Evolutionary conservation across 1,284 basidiomycete species (phyloP), one percentile per base, ranked within the genome.

Genomic region (Omphalotus olearius): DNA sequence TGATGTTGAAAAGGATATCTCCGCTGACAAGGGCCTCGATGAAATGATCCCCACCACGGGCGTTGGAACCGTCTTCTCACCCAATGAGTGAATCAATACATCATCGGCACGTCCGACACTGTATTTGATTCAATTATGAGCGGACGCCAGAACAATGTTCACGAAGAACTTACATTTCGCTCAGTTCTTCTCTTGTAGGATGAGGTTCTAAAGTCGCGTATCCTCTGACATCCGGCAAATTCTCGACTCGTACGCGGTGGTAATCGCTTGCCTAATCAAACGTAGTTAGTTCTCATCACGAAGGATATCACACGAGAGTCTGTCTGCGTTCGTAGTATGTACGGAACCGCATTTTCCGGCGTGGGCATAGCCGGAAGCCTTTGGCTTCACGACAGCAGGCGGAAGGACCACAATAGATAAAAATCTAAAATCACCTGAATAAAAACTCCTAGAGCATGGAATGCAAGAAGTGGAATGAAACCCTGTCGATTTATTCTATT

Each of bases 121-220:
- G 69, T 4, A 61, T 50, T 3, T 64, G n/a, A 60, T 1, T 62
- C 65, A 28, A 72, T 64, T 39, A 69, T 71, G 38, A 33, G 26
- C 23, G 16, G 13, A 45, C 4, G 26, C 10, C 10, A 4, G 38
- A 40, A 65, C 0, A 39, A 5, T n/a, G 6, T 18, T 39, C 18
- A 26, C 28, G n/a, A n/a, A n/a, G 23, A 1, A 25, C 48, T 42
- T 52, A 76, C 75, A 75, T 57, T 57, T 64, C 72, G 63, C 53
- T 66, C 2, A 66, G 17, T 9, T 43, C 30, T 2, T 56, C 58
- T 1, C 67, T 61, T 4, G 64, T 63, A 1, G 69, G 68, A 47
- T 71, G 69, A 14, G 56, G 58, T 42, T 72, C 71, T 9, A 60
- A 62, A 9, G 63, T 69, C 7, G 64, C 61, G 47, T 70, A 72